Evolutionary conservation across 352 stramenopile species (phyloP), one percentile per base, ranked within the genome.

Genomic region (Pythium monospermum): DNA sequence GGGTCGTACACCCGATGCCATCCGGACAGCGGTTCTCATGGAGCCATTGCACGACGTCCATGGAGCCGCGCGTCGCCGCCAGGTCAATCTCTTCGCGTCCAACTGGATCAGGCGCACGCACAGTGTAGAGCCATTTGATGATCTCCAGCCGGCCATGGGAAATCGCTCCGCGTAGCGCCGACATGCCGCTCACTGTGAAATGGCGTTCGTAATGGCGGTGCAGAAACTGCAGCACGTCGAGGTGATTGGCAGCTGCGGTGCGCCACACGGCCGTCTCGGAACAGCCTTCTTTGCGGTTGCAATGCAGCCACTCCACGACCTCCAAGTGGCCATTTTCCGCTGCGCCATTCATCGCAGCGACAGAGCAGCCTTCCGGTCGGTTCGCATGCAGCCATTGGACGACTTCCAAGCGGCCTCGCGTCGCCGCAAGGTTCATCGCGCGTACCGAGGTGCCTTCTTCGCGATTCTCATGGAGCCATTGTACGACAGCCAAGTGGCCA

Each of bases 201-300:
- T 64, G 62, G 19, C 59, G 66, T 5, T 12, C 37, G 10, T 67
- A 69, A 36, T 82, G 46, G 4, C 33, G 21, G 44, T 84, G 66
- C 1, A 86, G 36, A 55, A 70, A 86, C 40, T 59, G 36, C 1
- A 86, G 57, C 13, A 83, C 54, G 2, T 60, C 30, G 28, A 82
- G 38, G 52, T 83, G 68, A 7, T 72, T 72, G 19, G 76, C 70
- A 27, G 59, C 71, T 0, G 80, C 77, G 10, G 80, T 75, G n/a
- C 71, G 54, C 61, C 85, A 73, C 43, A 88, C 68, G 0, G 76
- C 77, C 35, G 74, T 72, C 38, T 71, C 61, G 0, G 71, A 71
- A 33, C 68, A 83, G 2, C 68, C 68, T 57, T 82, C 73, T 0
- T n/a, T 53, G 8, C 69, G 67, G 33, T 85, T 45, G 3, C 42